A percentile compares a stretch with the other conserved stretches of the same genome.
phyloP scores from a whole-genome alignment of 139 green algal species.

The Parachlorella kessleri region DNA sequence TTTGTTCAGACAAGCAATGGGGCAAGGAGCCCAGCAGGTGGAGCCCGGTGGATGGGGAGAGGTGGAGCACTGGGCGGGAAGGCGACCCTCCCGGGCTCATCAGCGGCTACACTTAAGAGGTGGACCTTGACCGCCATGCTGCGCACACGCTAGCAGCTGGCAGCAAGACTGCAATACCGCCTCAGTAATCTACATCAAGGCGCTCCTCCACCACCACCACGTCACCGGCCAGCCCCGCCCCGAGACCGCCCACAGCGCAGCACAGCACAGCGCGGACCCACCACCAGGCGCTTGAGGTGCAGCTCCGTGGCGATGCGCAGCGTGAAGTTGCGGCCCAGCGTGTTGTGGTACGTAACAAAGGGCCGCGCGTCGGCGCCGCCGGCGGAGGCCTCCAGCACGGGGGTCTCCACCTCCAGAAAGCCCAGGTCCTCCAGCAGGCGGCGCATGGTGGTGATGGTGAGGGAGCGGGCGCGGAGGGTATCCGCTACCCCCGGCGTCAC shows the following conservation, averaged over 20 bases:
- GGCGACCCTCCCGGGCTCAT: no score
- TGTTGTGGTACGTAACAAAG: conserved; percentile 98
- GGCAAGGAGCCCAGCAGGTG: no score
- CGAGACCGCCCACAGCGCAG: no score
- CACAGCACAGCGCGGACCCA: conserved; percentile 21
- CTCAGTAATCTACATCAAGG: no score
- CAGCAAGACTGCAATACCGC: no score
- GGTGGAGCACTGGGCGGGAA: no score
- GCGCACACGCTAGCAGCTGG: neutral
- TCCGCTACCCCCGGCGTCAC: conserved; percentile 80
- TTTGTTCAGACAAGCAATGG: no score
- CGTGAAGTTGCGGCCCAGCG: conserved; percentile 81
- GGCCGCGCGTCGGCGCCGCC: conserved; percentile 95
- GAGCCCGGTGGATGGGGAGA: no score
- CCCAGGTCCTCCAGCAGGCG: conserved; percentile 76
- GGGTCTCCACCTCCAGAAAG: conserved; percentile 84
- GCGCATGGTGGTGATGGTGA: conserved; percentile 78
- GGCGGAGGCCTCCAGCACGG: conserved; percentile 81
- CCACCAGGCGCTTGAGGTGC: conserved; percentile 94
- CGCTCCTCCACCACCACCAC: no score
- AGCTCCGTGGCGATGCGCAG: conserved; percentile 99
- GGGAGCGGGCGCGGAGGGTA: conserved; percentile 81
- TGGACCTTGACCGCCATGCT: no score
- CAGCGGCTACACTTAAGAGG: no score
- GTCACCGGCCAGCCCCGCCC: no score